Evolutionary conservation across 345 rosid genomes (phyloP), one percentile per base, ranked within the genome.

Genomic region (Syzygium oleosum): DNA sequence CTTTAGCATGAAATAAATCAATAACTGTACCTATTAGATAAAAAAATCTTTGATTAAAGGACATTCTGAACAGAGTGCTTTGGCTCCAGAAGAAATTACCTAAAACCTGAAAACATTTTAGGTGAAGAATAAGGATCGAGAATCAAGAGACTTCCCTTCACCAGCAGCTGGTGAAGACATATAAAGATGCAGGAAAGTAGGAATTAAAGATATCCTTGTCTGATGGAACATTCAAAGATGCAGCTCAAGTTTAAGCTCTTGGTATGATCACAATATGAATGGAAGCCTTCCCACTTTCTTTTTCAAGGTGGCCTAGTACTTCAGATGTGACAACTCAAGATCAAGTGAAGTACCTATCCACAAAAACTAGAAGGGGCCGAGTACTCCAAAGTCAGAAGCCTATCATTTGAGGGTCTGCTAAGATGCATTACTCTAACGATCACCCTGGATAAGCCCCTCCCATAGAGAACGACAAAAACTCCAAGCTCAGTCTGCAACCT

Each of bases 1-100:
- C 85, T 97, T 98, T 87, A 98, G 98, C 99, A 98, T 98, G 93
- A 97, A 98, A 91, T 98, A 98, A 93, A 98, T 98, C 91, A 98
- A 87, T 90, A 98, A 89, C 87, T 98, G 99, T 93, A 97, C 99
- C 99, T 98, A 94, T 73, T 43, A 90, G 19, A 88, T 84, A 21
- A 31, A 12, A 38, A 86, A 88, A 80, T 83, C 68, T 68, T 9
- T 78, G 59, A 52, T 46, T 7, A 77, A 51, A 51, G 87, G 88
- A 84, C n/a, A 89, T 86, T 21, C 79, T 59, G 43, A 34, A 25
- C 27, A 51, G 34, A 68, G 22, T 87, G 5, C 7, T 86, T 10
- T 16, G 4, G 17, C 51, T 61, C 27, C 15, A 77, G 63, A 80
- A 34, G 52, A 86, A 27, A 49, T 86, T 63, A 34, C 23, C 27